Base-by-base conservation (phyloP, 2,329 filamentous ascomycete genomes). In the Coniochaeta sp. region DNA sequence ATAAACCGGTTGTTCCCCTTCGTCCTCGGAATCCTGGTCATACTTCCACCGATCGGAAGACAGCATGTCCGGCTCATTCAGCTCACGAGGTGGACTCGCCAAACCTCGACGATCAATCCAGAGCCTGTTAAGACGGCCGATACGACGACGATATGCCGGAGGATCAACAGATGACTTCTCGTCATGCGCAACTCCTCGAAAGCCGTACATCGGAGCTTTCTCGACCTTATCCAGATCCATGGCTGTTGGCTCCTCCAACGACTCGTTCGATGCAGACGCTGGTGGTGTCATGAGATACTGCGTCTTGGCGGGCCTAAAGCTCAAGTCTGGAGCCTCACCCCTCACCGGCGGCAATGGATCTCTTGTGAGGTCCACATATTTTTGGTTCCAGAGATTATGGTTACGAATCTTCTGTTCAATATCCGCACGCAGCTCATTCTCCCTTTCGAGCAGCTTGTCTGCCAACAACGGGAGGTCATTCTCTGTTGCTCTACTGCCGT, bases 301-400 rank as follows among this genome's bases (percentile, higher is more conserved):
- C 50, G 87, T 87, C 69, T 87, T 90, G 56, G 85, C 89, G 55
- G 86, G 84, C 64, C 89, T 83, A 78, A 91, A 93, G 64, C 83
- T 83, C 61, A 81, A 74, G 64, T 88, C 81, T 66, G 79, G 79
- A 47, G 77, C 79, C 65, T 84, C 80, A 62, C 91, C 88, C 68
- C 85, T 80, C 50, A 90, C 85, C 24, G 92, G 92, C 58, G 90
- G 91, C 65, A 98, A 83, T 58, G 93, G 92, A 65, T 88, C 87
- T 77, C 88, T 87, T 63, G 93, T 97, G 71, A 92, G 82, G 76
- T 98, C 93, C 68, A 96, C 84, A 78, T 91, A 92, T 70, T 90
- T 89, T 67, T 90, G 83, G 75, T 97, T 97, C 92, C 93, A 97
- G 72, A 89, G 87, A 67, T 89, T 86, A 76, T 97, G 93, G 74